Conservation (phyloP, 495 filamentous ascomycete species). For the Cryomyces minteri region DNA sequence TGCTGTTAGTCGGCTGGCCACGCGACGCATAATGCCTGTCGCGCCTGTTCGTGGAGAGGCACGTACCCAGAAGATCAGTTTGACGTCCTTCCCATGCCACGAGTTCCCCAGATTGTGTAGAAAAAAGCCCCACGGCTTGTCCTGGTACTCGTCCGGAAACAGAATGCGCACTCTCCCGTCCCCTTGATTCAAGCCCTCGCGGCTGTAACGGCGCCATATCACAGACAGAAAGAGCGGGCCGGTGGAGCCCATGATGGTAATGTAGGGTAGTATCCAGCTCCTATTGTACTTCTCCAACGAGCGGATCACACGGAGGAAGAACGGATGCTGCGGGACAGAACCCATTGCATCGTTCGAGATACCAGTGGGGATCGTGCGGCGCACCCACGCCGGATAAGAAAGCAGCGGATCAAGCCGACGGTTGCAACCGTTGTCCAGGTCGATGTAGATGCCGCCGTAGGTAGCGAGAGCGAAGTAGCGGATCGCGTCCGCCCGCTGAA, state of each 20-base stretch:
- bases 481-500: slow-evolving; percentile 76
- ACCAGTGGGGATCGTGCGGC: slow-evolving; percentile 62
- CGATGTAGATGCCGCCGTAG: slow-evolving; percentile 78
- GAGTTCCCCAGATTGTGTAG: slow-evolving; percentile 54
- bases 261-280: slow-evolving; percentile 65
- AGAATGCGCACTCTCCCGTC: slow-evolving; percentile 23
- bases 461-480: slow-evolving; percentile 74
- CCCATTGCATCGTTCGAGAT: slow-evolving; percentile 87
- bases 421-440: slow-evolving; percentile 79
- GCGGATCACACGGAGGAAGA: slow-evolving; percentile 59
- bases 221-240: slow-evolving; percentile 72
- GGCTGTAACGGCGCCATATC: slow-evolving; percentile 38
- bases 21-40: no score
- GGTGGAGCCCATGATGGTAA: slow-evolving; percentile 77
- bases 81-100: slow-evolving; percentile 61
- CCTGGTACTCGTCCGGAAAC: slow-evolving; percentile 51
- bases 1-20: no score
- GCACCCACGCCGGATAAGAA: slow-evolving; percentile 66
- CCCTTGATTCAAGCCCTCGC: slow-evolving; percentile 10
- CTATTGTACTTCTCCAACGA: slow-evolving; percentile 50
- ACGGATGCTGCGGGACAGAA: slow-evolving; percentile 59
- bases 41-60: no score
- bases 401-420: slow-evolving; percentile 65
- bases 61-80: slow-evolving; percentile 49
- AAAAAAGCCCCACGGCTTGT: slow-evolving; percentile 59